Conservation (phyloP, 2,329 filamentous ascomycete genomes). For the Parasarocladium wereldwijsianum region DNA sequence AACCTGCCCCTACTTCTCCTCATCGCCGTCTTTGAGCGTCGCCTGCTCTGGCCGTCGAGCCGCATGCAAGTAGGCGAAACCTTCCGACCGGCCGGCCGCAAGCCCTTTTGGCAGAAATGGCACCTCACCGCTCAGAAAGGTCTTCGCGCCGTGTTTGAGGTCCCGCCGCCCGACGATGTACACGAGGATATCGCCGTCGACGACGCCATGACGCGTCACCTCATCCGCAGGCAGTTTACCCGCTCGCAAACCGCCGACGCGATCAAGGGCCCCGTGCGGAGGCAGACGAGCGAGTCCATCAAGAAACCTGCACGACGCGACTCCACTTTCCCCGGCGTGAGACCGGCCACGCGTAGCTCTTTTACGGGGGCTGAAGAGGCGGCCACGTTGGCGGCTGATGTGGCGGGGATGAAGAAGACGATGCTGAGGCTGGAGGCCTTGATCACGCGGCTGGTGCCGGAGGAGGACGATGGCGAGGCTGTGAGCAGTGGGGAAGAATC, state of each 20-base stretch:
- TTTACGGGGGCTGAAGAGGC: constrained; percentile 31
- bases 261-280: constrained; percentile 3
- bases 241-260: constrained; percentile 26
- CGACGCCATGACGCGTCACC: constrained; percentile 41
- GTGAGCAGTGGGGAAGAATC: constrained; percentile 12
- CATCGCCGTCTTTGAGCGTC: constrained; percentile 57
- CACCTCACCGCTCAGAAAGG: constrained; percentile 58
- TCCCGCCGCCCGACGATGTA: constrained; percentile 49
- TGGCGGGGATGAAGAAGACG: constrained; percentile 35
- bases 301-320: constrained; percentile 31
- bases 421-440: constrained; percentile 33
- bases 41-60: constrained; percentile 42
- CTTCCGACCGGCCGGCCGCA: constrained; percentile 13
- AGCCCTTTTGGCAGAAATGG: constrained; percentile 51
- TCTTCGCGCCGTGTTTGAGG: constrained; percentile 58
- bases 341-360: constrained; percentile 31
- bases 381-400: constrained; percentile 25
- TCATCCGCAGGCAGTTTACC: constrained; percentile 42
- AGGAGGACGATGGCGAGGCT: constrained; percentile 11
- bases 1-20: constrained; percentile 62
- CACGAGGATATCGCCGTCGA: constrained; percentile 42
- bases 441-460: constrained; percentile 22
- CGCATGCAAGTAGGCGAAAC: constrained; percentile 6
- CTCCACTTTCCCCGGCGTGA: constrained; percentile 39
- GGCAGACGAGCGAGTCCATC: constrained; percentile 9